Base-by-base conservation (phyloP, 805 yeast species). In the Metschnikowia matae region DNA sequence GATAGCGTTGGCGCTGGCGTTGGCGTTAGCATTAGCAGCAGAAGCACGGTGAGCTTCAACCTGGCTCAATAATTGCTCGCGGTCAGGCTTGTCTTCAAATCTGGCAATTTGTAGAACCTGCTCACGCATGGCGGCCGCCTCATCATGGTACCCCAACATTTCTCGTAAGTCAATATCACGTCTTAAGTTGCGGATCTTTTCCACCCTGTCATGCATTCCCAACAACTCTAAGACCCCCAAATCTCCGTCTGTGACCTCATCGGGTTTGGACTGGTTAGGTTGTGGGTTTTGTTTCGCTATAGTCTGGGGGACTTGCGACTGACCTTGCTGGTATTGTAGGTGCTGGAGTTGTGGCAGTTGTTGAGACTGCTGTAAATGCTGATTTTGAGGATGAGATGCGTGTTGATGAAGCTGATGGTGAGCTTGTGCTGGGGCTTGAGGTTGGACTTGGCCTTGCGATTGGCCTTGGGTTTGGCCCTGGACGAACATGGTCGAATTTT, bases 31-130 rank as follows among this genome's bases (percentile, higher is more conserved):
- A 40, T 40, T 55, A 15, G 52, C 33, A 46, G 54, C 46, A 39
- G 46, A 45, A 11, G 54, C 50, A 11, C 53, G 51, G 26, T 49
- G 57, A 6, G 50, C 48, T 14, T 47, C 55, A 8, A 48, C 52
- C 13, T 55, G 57, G n/a, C 49, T 54, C 21, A 35, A 49, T 11
- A 44, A 21, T 38, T 50, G 58, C 40, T 51, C 55, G 36, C 37
- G 48, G 29, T 44, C 31, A 10, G 45, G 31, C 29, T 42, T 34
- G n/a, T n/a, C 38, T 20, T 33, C 36, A 8, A 31, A 33, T 7
- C 48, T 49, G 14, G 35, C 36, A 15, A 48, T 42, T 14, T 50
- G 53, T 11, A 48, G 36, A 26, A 46, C 41, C 26, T 49, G 52
- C 43, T 49, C 40, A 38, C 49, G 53, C 43, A 49, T 31, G 7